Evolutionary conservation across 495 filamentous ascomycete genomes (phyloP).

Genomic region (Aspergillus nidulans): DNA sequence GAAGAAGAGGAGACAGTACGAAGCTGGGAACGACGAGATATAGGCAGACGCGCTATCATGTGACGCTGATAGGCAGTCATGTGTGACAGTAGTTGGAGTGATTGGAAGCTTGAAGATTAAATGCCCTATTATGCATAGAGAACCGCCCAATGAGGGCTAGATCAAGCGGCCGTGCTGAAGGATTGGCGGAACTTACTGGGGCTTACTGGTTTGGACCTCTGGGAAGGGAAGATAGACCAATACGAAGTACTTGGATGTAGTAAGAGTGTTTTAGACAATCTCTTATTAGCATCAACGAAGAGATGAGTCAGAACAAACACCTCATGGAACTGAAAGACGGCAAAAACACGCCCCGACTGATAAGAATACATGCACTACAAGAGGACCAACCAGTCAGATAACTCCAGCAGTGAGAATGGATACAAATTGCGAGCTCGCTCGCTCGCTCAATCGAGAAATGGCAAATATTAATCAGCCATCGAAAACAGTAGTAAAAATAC

Average conservation of each 20-base stretch:
- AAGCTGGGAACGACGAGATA: conserved; percentile 4
- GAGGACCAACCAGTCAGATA: not conserved
- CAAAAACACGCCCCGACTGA: too few relatives aligned
- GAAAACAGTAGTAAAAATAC: not conserved
- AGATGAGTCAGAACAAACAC: too few relatives aligned
- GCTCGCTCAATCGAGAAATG: not conserved
- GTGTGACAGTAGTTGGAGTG: not conserved
- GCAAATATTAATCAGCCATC: not conserved
- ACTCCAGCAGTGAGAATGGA: not conserved
- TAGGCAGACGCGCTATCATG: conserved; percentile 14
- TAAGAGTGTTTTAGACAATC: too few relatives aligned
- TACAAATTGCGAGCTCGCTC: not conserved
- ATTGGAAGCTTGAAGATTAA: conserved; percentile 1
- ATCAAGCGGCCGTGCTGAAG: not conserved
- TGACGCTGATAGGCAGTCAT: conserved; percentile 14
- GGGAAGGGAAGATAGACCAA: too few relatives aligned
- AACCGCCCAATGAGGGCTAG: not conserved
- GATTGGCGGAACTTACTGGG: too few relatives aligned
- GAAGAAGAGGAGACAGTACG: conserved; percentile 18
- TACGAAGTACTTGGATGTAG: too few relatives aligned
- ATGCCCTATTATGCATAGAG: not conserved
- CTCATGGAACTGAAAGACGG: too few relatives aligned
- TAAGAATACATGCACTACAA: not conserved
- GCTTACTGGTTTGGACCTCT: too few relatives aligned
- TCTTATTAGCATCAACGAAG: too few relatives aligned